Conservation (phyloP, 2,329 filamentous ascomycete genomes). For the Trichothecium roseum region DNA sequence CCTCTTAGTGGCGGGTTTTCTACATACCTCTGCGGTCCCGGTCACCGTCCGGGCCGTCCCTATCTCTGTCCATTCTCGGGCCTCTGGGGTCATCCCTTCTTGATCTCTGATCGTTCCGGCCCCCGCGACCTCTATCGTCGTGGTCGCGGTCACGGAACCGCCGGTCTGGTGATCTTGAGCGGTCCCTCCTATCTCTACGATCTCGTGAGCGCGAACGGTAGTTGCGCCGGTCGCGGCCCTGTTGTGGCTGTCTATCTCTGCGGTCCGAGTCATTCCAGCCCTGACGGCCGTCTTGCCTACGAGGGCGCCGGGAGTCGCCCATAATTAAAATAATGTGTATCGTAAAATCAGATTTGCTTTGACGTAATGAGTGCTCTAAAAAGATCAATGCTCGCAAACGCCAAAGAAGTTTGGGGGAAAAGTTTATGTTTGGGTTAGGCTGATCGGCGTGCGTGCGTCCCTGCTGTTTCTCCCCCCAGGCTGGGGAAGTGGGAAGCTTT, state of each 20-base stretch:
- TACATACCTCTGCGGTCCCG: neutral
- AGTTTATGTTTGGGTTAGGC: neutral
- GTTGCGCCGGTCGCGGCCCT: constrained; percentile 18
- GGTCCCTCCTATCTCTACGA: constrained; percentile 16
- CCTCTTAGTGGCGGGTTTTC: neutral
- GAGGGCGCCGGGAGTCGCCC: constrained; percentile 20
- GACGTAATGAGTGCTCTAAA: too few relatives aligned
- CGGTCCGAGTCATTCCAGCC: constrained; percentile 50
- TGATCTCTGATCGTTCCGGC: neutral
- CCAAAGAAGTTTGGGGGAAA: neutral
- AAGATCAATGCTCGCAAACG: too few relatives aligned
- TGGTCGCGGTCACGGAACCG: constrained; percentile 17
- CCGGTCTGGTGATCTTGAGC: constrained; percentile 21
- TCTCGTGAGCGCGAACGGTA: constrained; percentile 24
- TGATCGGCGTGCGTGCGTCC: too few relatives aligned
- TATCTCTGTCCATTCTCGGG: constrained; percentile 1
- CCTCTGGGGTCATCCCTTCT: constrained; percentile 8
- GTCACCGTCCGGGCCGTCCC: neutral
- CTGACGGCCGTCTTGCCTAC: constrained; percentile 41
- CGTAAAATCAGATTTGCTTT: too few relatives aligned
- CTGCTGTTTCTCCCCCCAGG: too few relatives aligned
- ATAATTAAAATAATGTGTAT: constrained; percentile 12
- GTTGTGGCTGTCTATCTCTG: constrained; percentile 17
- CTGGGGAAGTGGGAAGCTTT: too few relatives aligned
- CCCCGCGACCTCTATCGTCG: constrained; percentile 5